Base-by-base conservation (phyloP, 2,329 filamentous ascomycete species). In the Diaporthe nobilis region DNA sequence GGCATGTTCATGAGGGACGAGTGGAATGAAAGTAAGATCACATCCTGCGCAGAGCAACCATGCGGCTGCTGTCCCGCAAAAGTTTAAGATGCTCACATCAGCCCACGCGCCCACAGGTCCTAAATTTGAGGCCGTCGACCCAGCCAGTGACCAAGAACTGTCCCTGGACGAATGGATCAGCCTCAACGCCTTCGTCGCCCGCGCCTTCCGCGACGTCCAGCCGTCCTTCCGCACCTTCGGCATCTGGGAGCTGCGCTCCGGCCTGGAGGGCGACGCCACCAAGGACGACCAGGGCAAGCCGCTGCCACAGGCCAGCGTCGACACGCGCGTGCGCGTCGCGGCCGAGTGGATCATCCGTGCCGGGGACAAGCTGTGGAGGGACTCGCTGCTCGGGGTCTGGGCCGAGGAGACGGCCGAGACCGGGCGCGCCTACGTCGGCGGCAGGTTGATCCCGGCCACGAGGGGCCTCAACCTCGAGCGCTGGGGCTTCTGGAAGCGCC, bases 291-390 rank as follows among this genome's bases (percentile, higher is more conserved):
- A 37, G 28, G 63, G 28, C 25, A 68, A 68, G 28, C 17, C 10
- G 47, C 12, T 53, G 22, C 20, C 63, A 28, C 63, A 53, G n/a
- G 47, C 63, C 44, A 25, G 9, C 20, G 15, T 25, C 44, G 67
- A 31, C n/a, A 15, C 67, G 13, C 37, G 6, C 17, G 49, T 34
- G 37, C 67, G n/a, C 37, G 63, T 68, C 13, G 67, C 67, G 15
- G 51, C 49, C 67, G 67, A 71, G 67, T 71, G 67, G 67, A 57
- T 71, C 51, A 71, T 57, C 67, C 49, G 37, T 31, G 67, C 51
- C 28, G 67, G 67, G 17, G 67, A 58, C 9, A 55, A 10, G 67
- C 67, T 58, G 7, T 58, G 49, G 67, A 47, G 34, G 67, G 67
- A 58, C 5, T 71, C 51, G 31, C 67, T 58, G 34, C 67, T 71